Percentiles rank a stretch among this genome's conserved stretches.
These are phyloP conservation scores for Phytophthora citricola DNA, from an alignment of 352 stramenopile species.

Conservation along the genomic window DNA sequence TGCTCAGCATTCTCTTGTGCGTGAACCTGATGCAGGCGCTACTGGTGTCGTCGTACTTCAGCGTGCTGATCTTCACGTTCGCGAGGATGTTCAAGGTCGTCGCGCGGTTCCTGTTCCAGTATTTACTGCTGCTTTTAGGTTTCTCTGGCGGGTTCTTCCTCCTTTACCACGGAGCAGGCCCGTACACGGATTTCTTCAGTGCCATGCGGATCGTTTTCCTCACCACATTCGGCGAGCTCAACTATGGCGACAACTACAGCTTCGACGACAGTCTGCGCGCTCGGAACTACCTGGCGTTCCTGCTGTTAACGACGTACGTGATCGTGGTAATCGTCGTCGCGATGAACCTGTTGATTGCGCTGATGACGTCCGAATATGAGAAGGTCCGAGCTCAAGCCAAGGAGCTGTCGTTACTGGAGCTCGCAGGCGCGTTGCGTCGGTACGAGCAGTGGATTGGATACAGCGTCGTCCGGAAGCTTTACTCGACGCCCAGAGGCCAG, in stretches of 20 bases:
- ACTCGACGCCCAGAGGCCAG: constrained; percentile 40
- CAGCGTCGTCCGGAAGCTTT: constrained; percentile 45
- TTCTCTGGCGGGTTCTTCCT: constrained; percentile 58
- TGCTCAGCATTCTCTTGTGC: constrained; percentile 59
- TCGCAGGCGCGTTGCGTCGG: constrained; percentile 52
- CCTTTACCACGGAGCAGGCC: constrained; percentile 49
- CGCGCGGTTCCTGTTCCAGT: constrained; percentile 59
- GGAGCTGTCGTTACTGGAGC: constrained; percentile 53
- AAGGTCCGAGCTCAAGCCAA: constrained; percentile 60
- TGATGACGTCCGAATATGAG: constrained; percentile 74
- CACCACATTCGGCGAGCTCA: constrained; percentile 62
- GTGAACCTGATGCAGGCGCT: constrained; percentile 66
- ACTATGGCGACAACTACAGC: constrained; percentile 63
- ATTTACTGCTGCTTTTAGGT: constrained; percentile 55
- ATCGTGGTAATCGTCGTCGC: constrained; percentile 63
- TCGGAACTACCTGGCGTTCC: constrained; percentile 50
- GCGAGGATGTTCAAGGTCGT: constrained; percentile 66
- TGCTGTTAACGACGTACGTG: constrained; percentile 60
- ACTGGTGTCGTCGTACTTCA: constrained; percentile 65
- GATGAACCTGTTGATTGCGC: constrained; percentile 58
- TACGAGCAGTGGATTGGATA: constrained; percentile 63
- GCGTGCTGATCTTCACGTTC: constrained; percentile 72
- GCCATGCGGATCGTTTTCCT: constrained; percentile 64
- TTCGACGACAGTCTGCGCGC: constrained; percentile 43
- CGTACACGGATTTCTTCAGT: constrained; percentile 55